Conservation (phyloP, 1,139 yeast genomes). For the Nakaseomyces uthaithaninus region DNA sequence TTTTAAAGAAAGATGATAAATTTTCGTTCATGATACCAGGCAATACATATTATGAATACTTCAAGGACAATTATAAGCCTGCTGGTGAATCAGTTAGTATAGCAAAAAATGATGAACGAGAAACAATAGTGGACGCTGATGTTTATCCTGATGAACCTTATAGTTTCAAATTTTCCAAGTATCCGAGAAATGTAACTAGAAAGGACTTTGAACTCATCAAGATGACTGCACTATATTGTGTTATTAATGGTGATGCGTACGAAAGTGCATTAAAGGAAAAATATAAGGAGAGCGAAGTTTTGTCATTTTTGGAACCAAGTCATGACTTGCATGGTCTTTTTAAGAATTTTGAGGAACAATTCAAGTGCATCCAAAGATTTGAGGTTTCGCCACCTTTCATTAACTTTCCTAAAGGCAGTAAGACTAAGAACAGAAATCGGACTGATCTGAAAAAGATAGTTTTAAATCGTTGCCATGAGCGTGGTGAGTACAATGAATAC, state of each 20-base stretch:
- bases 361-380: constrained; percentile 29
- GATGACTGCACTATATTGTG: constrained; percentile 62
- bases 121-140: constrained; percentile 7
- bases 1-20: constrained; percentile 50
- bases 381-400: constrained; percentile 17
- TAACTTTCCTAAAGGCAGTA: constrained; percentile 14
- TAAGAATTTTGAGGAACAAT: constrained; percentile 47
- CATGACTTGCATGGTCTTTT: constrained; percentile 61
- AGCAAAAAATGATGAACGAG: constrained; percentile 7
- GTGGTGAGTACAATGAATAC: constrained; percentile 50
- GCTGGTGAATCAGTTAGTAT: constrained; percentile 28
- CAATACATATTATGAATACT: constrained; percentile 49
- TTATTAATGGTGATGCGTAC: constrained; percentile 38
- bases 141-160: constrained; percentile 28
- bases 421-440: constrained; percentile 13
- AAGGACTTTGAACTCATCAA: constrained; percentile 64
- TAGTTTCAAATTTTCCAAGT: constrained; percentile 41
- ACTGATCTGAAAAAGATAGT: constrained; percentile 31
- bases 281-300: constrained; percentile 43
- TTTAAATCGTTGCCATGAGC: constrained; percentile 43
- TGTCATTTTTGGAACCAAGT: constrained; percentile 52
- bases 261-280: constrained; percentile 33
- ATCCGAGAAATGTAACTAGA: constrained; percentile 49
- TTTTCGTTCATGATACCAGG: constrained; percentile 53
- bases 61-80: not conserved